A percentile compares a stretch with the other conserved stretches of the same genome.
Conservation (phyloP, 2,329 filamentous ascomycete species). For the Hymenoscyphus fructigenus region DNA sequence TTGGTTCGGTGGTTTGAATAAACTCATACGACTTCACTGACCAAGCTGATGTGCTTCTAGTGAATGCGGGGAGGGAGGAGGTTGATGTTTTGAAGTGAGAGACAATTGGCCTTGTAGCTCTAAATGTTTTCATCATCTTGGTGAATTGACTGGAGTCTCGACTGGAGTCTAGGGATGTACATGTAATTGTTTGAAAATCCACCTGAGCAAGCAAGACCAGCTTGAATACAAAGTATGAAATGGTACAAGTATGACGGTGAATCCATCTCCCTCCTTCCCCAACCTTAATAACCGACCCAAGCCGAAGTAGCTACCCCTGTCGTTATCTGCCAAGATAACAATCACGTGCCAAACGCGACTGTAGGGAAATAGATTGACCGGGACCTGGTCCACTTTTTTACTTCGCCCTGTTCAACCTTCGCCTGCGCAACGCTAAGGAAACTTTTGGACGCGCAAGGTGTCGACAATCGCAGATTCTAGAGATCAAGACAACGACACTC, state of each 20-base stretch:
- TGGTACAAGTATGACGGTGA: background rate
- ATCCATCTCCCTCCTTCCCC: constrained; percentile 3
- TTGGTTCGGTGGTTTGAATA: constrained; percentile 78
- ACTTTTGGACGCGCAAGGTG: constrained; percentile 21
- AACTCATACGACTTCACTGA: constrained; percentile 64
- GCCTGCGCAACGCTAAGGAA: background rate
- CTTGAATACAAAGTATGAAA: background rate
- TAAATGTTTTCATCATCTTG: constrained; percentile 34
- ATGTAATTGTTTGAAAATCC: background rate
- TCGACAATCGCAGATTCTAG: constrained; percentile 6
- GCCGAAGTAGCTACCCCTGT: constrained; percentile 24
- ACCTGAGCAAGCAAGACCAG: constrained; percentile 5
- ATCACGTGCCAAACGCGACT: background rate
- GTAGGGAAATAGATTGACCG: background rate
- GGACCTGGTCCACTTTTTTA: background rate
- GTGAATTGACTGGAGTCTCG: background rate
- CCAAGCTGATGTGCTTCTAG: constrained; percentile 32
- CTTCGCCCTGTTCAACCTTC: constrained; percentile 4
- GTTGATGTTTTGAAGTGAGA: constrained; percentile 32
- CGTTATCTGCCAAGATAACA: background rate
- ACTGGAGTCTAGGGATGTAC: background rate
- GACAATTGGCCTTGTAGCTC: constrained; percentile 32
- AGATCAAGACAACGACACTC: constrained; percentile 12
- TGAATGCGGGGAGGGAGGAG: constrained; percentile 30
- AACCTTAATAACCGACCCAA: constrained; percentile 7